phyloP scores from a whole-genome alignment of 805 yeast species.

The Candida broadrunensis region DNA sequence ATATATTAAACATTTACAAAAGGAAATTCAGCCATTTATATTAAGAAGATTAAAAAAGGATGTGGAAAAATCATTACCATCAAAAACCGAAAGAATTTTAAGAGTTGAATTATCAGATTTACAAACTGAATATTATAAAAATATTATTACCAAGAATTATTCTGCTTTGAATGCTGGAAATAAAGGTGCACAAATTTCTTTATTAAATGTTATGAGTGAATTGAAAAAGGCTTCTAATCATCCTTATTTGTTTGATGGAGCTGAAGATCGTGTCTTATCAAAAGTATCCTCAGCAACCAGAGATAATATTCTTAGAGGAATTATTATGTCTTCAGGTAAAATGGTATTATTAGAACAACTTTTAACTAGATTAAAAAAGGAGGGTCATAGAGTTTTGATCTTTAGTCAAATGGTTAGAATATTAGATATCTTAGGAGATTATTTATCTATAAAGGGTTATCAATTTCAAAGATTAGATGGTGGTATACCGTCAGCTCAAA shows the following conservation, averaged over 20 bases:
- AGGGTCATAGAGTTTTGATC: slow-evolving; percentile 93
- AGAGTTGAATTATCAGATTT: slow-evolving; percentile 93
- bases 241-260: slow-evolving; percentile 91
- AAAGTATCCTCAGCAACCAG: slow-evolving; percentile 61
- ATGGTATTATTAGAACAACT: slow-evolving; percentile 94
- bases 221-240: slow-evolving; percentile 96
- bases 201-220: slow-evolving; percentile 91
- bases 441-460: slow-evolving; percentile 79
- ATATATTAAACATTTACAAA: slow-evolving; percentile 82
- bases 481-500: slow-evolving; percentile 89
- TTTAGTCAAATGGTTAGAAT: slow-evolving; percentile 98
- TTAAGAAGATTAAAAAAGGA: slow-evolving; percentile 92
- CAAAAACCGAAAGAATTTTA: slow-evolving; percentile 91
- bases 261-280: slow-evolving; percentile 76
- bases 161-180: slow-evolving; percentile 85
- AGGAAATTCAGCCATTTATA: slow-evolving; percentile 85
- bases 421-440: slow-evolving; percentile 93
- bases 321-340: slow-evolving; percentile 97
- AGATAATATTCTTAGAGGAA: slow-evolving; percentile 80
- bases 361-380: slow-evolving; percentile 77
- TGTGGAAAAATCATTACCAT: slow-evolving; percentile 94
- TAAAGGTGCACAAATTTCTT: slow-evolving; percentile 70
- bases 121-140: slow-evolving; percentile 93
- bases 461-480: slow-evolving; percentile 94
- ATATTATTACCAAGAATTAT: slow-evolving; percentile 88